Evolutionary conservation across 345 rosid species (phyloP), one percentile per base, ranked within the genome.

Genomic region (Mallotus nudiflorus): DNA sequence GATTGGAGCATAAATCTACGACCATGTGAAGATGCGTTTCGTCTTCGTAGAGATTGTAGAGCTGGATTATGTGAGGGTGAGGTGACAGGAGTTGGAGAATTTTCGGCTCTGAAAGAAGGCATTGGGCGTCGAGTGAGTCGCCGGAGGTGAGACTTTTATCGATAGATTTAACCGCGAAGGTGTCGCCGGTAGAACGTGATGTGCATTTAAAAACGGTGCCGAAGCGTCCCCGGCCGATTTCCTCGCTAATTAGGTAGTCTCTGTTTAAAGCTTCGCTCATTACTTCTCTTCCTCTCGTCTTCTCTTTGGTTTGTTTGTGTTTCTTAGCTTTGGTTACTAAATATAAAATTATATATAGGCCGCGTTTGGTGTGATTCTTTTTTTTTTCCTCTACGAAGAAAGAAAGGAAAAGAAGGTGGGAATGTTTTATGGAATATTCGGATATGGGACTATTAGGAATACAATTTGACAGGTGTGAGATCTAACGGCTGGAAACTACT

Each of bases 201-300:
- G 79, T 86, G 69, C 95, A 86, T 16, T 86, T 84, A n/a, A 63
- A 81, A 65, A 93, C 84, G 40, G 77, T 79, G 29, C 96, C 96
- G 62, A 91, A 93, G 65, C 87, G 74, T 4, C 96, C 96, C 4
- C 96, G 75, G 52, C 94, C 96, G 82, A 93, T 85, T 78, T 91
- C 97, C 44, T 84, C 94, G 68, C 83, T 72, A 37, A 85, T 33
- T 56, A 82, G 84, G 86, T 89, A 87, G 66, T 75, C 84, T 68
- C 78, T 71, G 73, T 63, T 76, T 22, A 86, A 60, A 13, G 80
- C 81, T 56, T 83, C 80, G 69, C 79, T 83, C 93, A 89, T 89
- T 58, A 67, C 76, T 60, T 37, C 3, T 35, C 8, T 40, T 33
- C 33, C 31, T n/a, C 57, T 24, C 6, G 40, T 27, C 14, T 14